Evolutionary conservation across 179 eudicot species (phyloP).

Genomic region (Monotropa hypopitys): DNA sequence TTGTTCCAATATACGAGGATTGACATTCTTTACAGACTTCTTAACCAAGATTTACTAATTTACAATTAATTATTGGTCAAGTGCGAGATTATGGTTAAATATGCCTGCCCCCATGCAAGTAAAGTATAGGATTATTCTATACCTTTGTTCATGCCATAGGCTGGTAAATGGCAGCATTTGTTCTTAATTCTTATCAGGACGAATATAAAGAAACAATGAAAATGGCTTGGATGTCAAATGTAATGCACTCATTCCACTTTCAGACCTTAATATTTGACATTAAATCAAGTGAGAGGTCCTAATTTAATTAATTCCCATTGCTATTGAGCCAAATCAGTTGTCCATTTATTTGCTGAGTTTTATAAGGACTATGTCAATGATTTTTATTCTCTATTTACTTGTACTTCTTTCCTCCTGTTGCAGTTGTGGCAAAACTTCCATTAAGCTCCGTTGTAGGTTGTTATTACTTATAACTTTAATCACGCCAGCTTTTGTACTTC

Average conservation of each 20-base stretch:
- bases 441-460: not conserved
- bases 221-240: not conserved
- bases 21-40: not conserved
- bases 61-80: not conserved
- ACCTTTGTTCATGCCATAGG: not conserved
- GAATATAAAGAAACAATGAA: not conserved
- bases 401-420: not conserved
- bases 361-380: not conserved
- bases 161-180: not conserved
- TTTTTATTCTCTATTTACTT: not conserved
- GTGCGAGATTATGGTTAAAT: not conserved
- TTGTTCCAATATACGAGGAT: not conserved
- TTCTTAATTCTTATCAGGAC: not conserved
- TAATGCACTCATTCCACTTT: not conserved
- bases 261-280: not conserved
- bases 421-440: not conserved
- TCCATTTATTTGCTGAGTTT: not conserved
- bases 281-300: not conserved
- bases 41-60: not conserved
- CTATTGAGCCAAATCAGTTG: not conserved
- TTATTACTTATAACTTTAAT: not conserved
- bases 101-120: not conserved
- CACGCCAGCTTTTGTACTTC: not conserved
- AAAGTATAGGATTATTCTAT: not conserved
- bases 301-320: not conserved